Evolutionary conservation across 768 basidiomycete genomes (phyloP).

Genomic region (Suillus luteus): DNA sequence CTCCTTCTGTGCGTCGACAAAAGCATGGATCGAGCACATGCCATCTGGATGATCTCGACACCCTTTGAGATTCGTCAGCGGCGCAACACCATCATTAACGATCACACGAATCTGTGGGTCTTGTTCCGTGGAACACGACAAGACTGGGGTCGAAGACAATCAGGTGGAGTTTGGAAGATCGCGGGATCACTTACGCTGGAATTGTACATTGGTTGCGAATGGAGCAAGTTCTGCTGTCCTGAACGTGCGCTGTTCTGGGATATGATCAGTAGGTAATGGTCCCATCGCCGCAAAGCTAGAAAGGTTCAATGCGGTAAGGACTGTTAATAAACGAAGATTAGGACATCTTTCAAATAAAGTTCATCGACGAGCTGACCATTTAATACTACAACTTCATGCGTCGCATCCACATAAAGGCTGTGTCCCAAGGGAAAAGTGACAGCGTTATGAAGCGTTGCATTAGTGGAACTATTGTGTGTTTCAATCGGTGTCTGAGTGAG

Average conservation of each 20-base stretch:
- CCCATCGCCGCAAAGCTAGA: slow-evolving; percentile 65
- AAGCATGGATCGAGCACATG: slow-evolving; percentile 71
- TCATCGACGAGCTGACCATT: slow-evolving; percentile 50
- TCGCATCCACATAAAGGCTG: slow-evolving; percentile 80
- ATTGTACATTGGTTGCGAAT: slow-evolving; percentile 82
- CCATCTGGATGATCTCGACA: slow-evolving; percentile 74
- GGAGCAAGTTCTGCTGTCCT: slow-evolving; percentile 73
- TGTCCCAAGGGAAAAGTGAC: slow-evolving; percentile 70
- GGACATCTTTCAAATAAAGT: neutral
- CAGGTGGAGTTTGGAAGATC: slow-evolving; percentile 13
- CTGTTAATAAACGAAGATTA: slow-evolving; percentile 34
- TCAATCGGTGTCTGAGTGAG: slow-evolving; percentile 71
- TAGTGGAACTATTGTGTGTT: slow-evolving; percentile 75
- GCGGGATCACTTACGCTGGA: slow-evolving; percentile 64
- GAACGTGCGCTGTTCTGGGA: slow-evolving; percentile 62
- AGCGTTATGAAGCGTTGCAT: slow-evolving; percentile 69
- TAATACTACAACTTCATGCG: slow-evolving; percentile 82
- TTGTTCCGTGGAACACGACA: slow-evolving; percentile 52
- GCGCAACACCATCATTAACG: slow-evolving; percentile 82
- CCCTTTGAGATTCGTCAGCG: slow-evolving; percentile 70
- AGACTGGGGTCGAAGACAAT: slow-evolving; percentile 43
- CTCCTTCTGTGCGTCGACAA: slow-evolving; percentile 67
- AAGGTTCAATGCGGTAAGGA: slow-evolving; percentile 80
- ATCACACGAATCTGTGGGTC: slow-evolving; percentile 73
- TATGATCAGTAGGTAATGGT: slow-evolving; percentile 69